These are phyloP conservation scores for Podospora conica DNA, from an alignment of 495 filamentous ascomycete species.

Conservation along the genomic window DNA sequence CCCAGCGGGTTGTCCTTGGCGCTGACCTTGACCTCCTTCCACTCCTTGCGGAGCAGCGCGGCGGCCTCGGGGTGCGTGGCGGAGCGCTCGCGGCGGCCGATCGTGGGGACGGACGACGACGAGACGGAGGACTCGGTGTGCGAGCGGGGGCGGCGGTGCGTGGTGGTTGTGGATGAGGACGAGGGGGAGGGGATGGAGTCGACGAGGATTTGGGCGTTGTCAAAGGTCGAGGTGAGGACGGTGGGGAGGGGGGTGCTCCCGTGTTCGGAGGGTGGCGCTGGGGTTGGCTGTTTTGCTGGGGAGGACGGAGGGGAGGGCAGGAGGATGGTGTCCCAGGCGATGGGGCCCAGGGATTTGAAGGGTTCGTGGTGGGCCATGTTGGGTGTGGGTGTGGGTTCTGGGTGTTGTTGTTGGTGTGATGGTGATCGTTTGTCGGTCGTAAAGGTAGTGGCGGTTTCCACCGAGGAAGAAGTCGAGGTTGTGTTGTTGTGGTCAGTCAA, in stretches of 20 bases:
- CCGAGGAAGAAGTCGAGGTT: not conserved
- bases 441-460: not conserved
- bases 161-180: not conserved
- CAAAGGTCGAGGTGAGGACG: slow-evolving; percentile 53
- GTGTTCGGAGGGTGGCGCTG: not conserved
- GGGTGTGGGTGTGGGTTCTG: not conserved
- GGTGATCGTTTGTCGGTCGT: not conserved
- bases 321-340: slow-evolving; percentile 54
- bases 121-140: slow-evolving; percentile 31
- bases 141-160: slow-evolving; percentile 20
- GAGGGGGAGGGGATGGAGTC: slow-evolving; percentile 60
- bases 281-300: not conserved
- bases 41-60: slow-evolving; percentile 60
- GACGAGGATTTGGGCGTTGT: slow-evolving; percentile 59
- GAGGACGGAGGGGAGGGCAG: not conserved
- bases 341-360: slow-evolving; percentile 66
- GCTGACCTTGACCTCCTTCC: slow-evolving; percentile 75
- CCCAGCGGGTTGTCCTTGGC: slow-evolving; percentile 65
- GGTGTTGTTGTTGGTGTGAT: not conserved
- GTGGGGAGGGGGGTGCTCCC: slow-evolving; percentile 42
- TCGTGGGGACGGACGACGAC: not conserved
- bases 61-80: slow-evolving; percentile 15
- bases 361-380: slow-evolving; percentile 52
- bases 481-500: not conserved
- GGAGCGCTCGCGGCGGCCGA: not conserved